phyloP scores from a whole-genome alignment of 345 rosid genomes.

The Sisymbrium irio region DNA sequence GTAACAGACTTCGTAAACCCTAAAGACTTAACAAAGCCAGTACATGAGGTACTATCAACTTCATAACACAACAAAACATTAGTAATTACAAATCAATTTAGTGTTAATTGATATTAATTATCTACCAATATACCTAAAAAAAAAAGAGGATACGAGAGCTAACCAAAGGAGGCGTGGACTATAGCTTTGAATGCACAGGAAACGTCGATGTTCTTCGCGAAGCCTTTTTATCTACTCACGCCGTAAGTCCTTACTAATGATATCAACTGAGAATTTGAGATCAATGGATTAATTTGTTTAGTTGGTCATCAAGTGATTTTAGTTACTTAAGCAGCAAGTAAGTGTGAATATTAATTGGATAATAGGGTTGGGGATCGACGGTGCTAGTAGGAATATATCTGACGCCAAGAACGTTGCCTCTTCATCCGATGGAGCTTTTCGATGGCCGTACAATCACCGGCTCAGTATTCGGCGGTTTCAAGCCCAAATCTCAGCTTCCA shows the following conservation, averaged over 20 bases:
- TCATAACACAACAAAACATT: neutral
- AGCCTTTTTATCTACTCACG: constrained; percentile 59
- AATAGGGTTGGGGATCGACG: constrained; percentile 34
- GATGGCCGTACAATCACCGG: constrained; percentile 30
- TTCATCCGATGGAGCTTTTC: constrained; percentile 37
- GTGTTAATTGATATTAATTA: neutral
- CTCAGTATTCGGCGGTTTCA: constrained; percentile 32
- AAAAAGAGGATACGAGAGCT: constrained; percentile 52
- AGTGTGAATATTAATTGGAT: neutral
- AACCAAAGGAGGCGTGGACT: constrained; percentile 60
- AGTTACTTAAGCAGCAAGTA: neutral
- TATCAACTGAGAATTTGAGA: neutral
- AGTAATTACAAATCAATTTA: neutral
- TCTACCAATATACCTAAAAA: constrained; percentile 18
- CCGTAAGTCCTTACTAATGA: neutral
- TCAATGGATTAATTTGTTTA: neutral
- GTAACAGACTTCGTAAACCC: constrained; percentile 33
- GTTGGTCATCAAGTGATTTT: neutral
- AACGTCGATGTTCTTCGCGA: constrained; percentile 54
- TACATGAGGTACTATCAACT: constrained; percentile 29
- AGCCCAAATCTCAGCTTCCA: constrained; percentile 33
- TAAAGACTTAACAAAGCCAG: constrained; percentile 29
- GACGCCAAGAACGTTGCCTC: constrained; percentile 32
- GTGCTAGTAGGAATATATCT: constrained; percentile 31
- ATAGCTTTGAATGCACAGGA: constrained; percentile 62